Conservation (phyloP, 768 basidiomycete species). For the Sistotremastrum niveocremeum region DNA sequence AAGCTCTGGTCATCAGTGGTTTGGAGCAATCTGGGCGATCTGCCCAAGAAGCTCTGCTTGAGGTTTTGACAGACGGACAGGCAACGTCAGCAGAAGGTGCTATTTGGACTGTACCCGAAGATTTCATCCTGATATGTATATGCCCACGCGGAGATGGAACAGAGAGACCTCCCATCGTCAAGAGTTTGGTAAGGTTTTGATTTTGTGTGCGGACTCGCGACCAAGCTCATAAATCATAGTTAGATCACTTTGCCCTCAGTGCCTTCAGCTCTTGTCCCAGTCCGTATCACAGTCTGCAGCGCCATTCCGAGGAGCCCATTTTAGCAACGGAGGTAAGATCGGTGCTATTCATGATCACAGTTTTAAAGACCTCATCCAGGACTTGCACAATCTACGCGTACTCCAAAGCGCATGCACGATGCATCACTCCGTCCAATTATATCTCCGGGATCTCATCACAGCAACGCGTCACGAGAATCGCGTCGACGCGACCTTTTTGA, state of each 20-base stretch:
- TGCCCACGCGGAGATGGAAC: constrained; percentile 43
- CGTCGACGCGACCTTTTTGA: constrained; percentile 57
- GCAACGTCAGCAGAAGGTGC: constrained; percentile 24
- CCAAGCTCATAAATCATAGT: constrained; percentile 23
- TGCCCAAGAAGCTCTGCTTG: constrained; percentile 44
- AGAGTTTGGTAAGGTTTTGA: constrained; percentile 39
- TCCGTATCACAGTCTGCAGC: too few species aligned
- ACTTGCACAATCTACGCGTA: constrained; percentile 12
- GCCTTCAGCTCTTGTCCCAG: constrained; percentile 16
- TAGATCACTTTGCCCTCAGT: constrained; percentile 73
- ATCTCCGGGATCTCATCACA: constrained; percentile 59
- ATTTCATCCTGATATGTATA: constrained; percentile 62
- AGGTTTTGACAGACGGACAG: constrained; percentile 22
- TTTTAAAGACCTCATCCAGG: background rate
- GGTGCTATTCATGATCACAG: too few species aligned
- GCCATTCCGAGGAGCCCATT: too few species aligned
- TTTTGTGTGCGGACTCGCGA: background rate
- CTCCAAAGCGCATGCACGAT: constrained; percentile 27
- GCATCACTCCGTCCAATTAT: constrained; percentile 40
- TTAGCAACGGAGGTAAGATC: too few species aligned
- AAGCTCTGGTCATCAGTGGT: constrained; percentile 54
- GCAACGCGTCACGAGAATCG: constrained; percentile 59
- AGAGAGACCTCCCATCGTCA: constrained; percentile 55
- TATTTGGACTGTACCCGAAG: constrained; percentile 46
- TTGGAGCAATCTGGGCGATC: constrained; percentile 45